Base-by-base conservation (phyloP, 768 basidiomycete species). In the Lentinula sp. region DNA sequence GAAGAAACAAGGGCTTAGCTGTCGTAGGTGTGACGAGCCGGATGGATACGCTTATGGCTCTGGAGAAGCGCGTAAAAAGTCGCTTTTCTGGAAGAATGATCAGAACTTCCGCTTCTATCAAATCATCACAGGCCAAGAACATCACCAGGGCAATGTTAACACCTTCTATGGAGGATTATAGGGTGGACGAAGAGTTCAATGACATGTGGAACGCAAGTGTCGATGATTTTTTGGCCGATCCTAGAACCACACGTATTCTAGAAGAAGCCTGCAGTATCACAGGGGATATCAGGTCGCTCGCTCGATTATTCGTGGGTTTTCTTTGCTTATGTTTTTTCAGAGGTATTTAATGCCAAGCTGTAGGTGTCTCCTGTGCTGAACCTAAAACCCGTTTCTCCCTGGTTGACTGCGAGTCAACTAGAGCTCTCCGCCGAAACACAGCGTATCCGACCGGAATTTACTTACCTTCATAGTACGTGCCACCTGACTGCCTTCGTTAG, bases 31-130 rank as follows among this genome's bases (percentile, higher is more conserved):
- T 95, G 10, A 94, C 95, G 1, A 86, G 85, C 36, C 86, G 95
- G 8, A 81, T 95, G 23, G 95, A 98, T 67, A 90, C 93, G 16
- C 82, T 98, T 62, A 90, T 91, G 64, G 74, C 91, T 2, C 79
- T 99, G 16, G 97, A 99, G 72, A 99, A 99, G 72, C 82, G 97
- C 48, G 97, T 99, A 54, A 97, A 98, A 74, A 97, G 94, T 65
- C 85, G 97, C 3, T 99, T 98, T 75, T 98, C 95, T 1, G 93
- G 95, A 36, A 81, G 97, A 59, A 91, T 93, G 67, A 79, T 95
- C 60, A 84, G 92, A 51, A 87, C 92, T 6, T 81, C 85, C 0
- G 83, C 90, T 13, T 85, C 87, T 2, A 67, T 74, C 4, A 75
- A 74, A 8, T 62, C 85, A 0, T 72, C 76, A 3, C 73, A 73